Percentiles rank a stretch among this genome's conserved stretches.
Evolutionary conservation across 2,329 filamentous ascomycete genomes (phyloP).

Genomic region (Xylaria digitata): DNA sequence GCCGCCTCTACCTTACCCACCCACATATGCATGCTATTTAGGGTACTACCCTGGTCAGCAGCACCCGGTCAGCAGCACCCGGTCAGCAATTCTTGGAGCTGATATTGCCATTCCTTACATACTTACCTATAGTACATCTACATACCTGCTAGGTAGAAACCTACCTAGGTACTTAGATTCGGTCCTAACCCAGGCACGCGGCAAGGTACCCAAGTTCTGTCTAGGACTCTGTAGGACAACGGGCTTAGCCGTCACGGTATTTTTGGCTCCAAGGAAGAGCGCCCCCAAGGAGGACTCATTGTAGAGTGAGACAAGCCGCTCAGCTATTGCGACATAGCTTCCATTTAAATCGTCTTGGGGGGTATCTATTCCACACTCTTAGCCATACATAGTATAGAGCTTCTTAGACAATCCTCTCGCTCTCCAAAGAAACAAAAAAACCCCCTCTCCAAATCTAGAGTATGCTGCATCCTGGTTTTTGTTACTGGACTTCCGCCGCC

Average conservation of each 20-base stretch:
- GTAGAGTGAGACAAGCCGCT: background rate
- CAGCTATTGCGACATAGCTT: conserved; percentile 7
- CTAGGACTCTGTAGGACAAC: too few species aligned
- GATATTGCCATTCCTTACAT: too few species aligned
- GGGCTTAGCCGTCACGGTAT: too few species aligned
- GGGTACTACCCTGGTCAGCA: background rate
- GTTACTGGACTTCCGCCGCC: conserved; percentile 6
- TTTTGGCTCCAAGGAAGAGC: too few species aligned
- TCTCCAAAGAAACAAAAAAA: conserved; percentile 10
- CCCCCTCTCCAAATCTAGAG: conserved; percentile 20
- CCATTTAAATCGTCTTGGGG: conserved; percentile 36
- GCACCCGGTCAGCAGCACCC: too few species aligned
- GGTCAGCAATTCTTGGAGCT: too few species aligned
- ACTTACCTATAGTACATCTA: too few species aligned
- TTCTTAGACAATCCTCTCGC: conserved; percentile 30
- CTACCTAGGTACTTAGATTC: too few species aligned
- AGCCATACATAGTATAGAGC: conserved; percentile 41
- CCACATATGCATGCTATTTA: background rate
- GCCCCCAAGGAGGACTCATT: too few species aligned
- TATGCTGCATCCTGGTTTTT: conserved; percentile 24
- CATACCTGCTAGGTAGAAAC: too few species aligned
- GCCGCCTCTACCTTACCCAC: conserved; percentile 7
- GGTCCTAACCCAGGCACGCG: too few species aligned
- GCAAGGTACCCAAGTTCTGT: too few species aligned
- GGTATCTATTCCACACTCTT: conserved; percentile 48